Conservation (phyloP, 179 eudicot species). For the Spinacia oleracea region DNA sequence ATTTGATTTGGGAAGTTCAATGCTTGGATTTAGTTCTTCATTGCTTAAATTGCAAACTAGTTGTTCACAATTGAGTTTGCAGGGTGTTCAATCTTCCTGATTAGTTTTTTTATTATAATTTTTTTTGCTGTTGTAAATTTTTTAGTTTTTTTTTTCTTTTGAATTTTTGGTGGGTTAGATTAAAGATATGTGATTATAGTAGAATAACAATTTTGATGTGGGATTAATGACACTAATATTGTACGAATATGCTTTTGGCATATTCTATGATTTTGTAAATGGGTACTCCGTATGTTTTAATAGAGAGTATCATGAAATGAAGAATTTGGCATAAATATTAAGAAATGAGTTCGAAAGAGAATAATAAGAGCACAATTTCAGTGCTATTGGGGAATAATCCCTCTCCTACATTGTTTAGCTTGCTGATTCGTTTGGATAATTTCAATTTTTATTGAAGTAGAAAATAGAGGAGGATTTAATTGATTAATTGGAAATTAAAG, state of each 20-base stretch:
- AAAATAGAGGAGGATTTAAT: too few species aligned
- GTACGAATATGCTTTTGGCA: conserved; percentile 11
- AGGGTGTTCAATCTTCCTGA: conserved; percentile 16
- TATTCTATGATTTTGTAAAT: conserved; percentile 10
- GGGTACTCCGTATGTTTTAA: conserved; percentile 1
- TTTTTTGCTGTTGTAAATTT: neutral
- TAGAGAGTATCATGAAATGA: too few species aligned
- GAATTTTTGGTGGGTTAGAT: neutral
- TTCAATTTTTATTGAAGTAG: too few species aligned
- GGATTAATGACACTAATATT: neutral
- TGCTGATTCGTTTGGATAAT: too few species aligned
- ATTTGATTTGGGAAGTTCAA: conserved; percentile 59
- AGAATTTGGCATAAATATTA: too few species aligned
- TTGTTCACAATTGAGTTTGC: conserved; percentile 43
- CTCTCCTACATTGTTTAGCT: too few species aligned
- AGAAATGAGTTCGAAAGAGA: too few species aligned
- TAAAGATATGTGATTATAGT: too few species aligned
- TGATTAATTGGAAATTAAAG: too few species aligned
- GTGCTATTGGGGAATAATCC: too few species aligned
- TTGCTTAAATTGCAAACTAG: conserved; percentile 38
- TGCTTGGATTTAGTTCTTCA: conserved; percentile 70
- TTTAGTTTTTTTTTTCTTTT: neutral
- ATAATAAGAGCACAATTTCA: too few species aligned
- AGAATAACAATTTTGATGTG: neutral
- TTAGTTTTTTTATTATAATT: neutral